These are phyloP conservation scores for Saitozyma sp. DNA, from an alignment of 768 basidiomycete genomes.

Conservation along the genomic window DNA sequence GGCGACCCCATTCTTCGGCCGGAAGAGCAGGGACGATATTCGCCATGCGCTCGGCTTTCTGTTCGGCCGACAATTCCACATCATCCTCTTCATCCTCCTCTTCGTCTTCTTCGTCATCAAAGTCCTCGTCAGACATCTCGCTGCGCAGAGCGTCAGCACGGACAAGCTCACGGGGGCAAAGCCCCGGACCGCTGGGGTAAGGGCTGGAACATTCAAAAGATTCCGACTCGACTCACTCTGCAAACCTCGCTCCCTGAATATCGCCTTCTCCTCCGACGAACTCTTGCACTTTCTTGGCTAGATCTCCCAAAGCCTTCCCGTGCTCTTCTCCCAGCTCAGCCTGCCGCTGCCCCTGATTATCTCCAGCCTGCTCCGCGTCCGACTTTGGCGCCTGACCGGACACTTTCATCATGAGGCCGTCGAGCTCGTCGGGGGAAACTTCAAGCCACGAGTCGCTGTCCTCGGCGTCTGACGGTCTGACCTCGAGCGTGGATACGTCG, in stretches of 20 bases:
- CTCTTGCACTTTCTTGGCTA: constrained; percentile 81
- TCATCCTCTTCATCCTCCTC: constrained; percentile 57
- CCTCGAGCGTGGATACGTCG: constrained; percentile 35
- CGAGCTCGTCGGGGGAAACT: constrained; percentile 72
- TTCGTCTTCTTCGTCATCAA: constrained; percentile 56
- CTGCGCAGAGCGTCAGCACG: constrained; percentile 51
- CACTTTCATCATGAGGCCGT: constrained; percentile 62
- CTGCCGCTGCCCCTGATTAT: constrained; percentile 53
- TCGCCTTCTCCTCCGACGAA: constrained; percentile 91
- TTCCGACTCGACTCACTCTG: constrained; percentile 67
- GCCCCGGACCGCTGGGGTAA: too few relatives aligned
- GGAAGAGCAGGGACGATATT: constrained; percentile 77
- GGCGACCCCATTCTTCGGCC: constrained; percentile 80
- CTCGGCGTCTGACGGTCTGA: constrained; percentile 55
- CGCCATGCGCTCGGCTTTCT: constrained; percentile 69
- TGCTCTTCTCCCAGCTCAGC: constrained; percentile 64
- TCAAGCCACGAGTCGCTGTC: constrained; percentile 85
- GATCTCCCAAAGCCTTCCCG: constrained; percentile 67
- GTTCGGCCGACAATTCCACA: constrained; percentile 49
- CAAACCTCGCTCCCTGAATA: constrained; percentile 81
- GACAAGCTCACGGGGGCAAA: background rate
- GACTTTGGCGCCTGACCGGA: constrained; percentile 57
- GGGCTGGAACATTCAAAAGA: too few relatives aligned
- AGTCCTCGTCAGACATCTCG: constrained; percentile 69
- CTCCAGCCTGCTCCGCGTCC: background rate